Base-by-base conservation (phyloP, 768 basidiomycete species). In the Macrocybe gigantea region DNA sequence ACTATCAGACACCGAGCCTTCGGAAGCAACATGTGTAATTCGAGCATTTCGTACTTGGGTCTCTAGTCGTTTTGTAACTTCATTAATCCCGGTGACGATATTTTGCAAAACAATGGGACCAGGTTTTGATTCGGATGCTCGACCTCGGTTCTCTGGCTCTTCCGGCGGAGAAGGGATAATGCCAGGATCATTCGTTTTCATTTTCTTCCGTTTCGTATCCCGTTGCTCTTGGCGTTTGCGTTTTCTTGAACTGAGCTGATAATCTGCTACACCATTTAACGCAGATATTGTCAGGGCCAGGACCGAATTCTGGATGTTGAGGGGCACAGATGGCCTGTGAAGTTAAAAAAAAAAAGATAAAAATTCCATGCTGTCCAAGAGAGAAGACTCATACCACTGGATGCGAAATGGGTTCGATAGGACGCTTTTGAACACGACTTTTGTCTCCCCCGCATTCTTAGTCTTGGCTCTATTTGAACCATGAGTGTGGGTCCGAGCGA, bases 21-120 rank as follows among this genome's bases (percentile, higher is more conserved):
- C 30, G 49, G 29, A 35, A 53, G 44, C 33, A 52, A 48, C 31
- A 52, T 44, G 11, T 52, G 36, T 62, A 47, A 50, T 56, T 50
- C 60, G 69, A 47, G 59, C 55, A 43, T 52, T 49, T 12, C 61
- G 64, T 11, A 78, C 66, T 55, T 86, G 80, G 1, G 41, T 53
- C 62, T 94, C 91, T 9, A 94, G 71, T 30, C 71, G 69, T 60
- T 78, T 83, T 1, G 90, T 90, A 10, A 93, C 85, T 56, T 80
- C 70, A 56, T 93, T 93, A 51, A 93, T 83, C n/a, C 91, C 91
- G 41, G 83, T 58, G 7, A 70, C 61, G 33, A 85, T 49, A 59
- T 83, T 77, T 7, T 65, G 53, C 14, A 79, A 60, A 32, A 83
- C 60, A 3, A 53, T 35, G 2, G 80, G 80, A 8, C 41, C 43